phyloP scores from a whole-genome alignment of 2,329 filamentous ascomycete genomes.

The Alternaria brassicicola region DNA sequence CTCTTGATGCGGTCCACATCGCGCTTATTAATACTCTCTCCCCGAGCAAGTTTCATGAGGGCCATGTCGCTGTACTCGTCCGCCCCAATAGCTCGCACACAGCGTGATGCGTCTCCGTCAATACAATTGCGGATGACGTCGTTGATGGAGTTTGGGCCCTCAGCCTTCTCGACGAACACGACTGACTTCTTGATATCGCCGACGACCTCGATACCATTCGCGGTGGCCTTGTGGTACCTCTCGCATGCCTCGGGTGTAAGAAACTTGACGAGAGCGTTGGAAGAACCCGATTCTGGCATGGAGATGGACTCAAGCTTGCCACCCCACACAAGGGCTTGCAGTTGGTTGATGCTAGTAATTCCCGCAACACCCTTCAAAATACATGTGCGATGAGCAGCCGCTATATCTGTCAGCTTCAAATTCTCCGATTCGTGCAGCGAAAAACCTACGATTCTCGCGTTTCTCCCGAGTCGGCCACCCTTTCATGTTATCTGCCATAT shows the following conservation, averaged over 20 bases:
- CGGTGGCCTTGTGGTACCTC: conserved; percentile 42
- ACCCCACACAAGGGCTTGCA: conserved; percentile 49
- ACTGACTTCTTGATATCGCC: conserved; percentile 26
- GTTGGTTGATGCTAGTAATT: conserved; percentile 31
- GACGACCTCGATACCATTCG: conserved; percentile 41
- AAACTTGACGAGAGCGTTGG: conserved; percentile 41
- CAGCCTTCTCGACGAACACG: conserved; percentile 38
- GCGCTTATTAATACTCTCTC: conserved; percentile 44
- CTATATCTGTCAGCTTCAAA: conserved; percentile 21
- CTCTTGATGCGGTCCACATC: conserved; percentile 55
- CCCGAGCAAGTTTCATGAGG: conserved; percentile 49
- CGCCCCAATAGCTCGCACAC: conserved; percentile 53
- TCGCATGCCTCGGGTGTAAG: conserved; percentile 41
- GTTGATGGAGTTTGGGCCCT: conserved; percentile 44
- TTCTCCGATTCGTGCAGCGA: background rate
- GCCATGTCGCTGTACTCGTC: conserved; percentile 48
- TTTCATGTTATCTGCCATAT: conserved; percentile 17
- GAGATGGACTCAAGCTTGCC: conserved; percentile 43
- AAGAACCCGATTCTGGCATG: conserved; percentile 31
- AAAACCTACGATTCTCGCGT: conserved; percentile 35
- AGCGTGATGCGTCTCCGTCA: conserved; percentile 52
- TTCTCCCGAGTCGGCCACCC: conserved; percentile 41
- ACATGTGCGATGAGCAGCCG: conserved; percentile 31
- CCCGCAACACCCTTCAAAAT: conserved; percentile 34
- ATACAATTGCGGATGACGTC: conserved; percentile 51